phyloP scores from a whole-genome alignment of 129 eudicot genomes.

The Heracleum sosnowskyi region DNA sequence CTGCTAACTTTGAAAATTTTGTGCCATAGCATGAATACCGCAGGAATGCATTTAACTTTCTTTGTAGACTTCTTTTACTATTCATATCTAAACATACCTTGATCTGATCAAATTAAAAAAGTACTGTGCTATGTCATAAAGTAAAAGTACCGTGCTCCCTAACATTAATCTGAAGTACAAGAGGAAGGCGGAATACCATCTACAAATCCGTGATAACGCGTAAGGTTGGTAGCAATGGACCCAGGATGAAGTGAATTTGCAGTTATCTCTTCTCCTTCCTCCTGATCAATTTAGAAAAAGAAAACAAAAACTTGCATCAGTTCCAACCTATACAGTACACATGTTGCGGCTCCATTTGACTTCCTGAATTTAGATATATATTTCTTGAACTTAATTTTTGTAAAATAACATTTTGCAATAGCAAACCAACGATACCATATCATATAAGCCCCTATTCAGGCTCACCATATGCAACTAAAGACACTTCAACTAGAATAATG shows the following conservation, averaged over 20 bases:
- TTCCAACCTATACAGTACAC: background rate
- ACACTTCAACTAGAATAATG: background rate
- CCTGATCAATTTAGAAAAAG: slow-evolving; percentile 21
- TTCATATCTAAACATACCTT: background rate
- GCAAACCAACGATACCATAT: background rate
- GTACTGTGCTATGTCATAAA: background rate
- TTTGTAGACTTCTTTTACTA: background rate
- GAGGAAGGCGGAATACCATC: slow-evolving; percentile 32
- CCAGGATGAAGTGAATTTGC: slow-evolving; percentile 70
- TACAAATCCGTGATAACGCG: slow-evolving; percentile 45
- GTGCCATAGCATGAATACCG: background rate
- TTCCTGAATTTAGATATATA: background rate
- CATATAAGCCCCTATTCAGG: background rate
- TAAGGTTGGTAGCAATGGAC: slow-evolving; percentile 59
- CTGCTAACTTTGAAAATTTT: background rate
- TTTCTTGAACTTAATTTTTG: background rate
- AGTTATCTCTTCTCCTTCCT: slow-evolving; percentile 40
- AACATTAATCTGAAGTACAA: background rate
- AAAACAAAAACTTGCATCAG: background rate
- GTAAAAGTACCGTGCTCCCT: background rate
- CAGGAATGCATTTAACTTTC: background rate
- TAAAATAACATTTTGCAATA: background rate
- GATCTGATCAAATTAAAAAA: background rate
- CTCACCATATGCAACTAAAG: background rate
- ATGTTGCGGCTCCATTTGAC: background rate